Evolutionary conservation across 2,329 filamentous ascomycete species (phyloP), one percentile per base, ranked within the genome.

Genomic region (Aspergillus awamori): DNA sequence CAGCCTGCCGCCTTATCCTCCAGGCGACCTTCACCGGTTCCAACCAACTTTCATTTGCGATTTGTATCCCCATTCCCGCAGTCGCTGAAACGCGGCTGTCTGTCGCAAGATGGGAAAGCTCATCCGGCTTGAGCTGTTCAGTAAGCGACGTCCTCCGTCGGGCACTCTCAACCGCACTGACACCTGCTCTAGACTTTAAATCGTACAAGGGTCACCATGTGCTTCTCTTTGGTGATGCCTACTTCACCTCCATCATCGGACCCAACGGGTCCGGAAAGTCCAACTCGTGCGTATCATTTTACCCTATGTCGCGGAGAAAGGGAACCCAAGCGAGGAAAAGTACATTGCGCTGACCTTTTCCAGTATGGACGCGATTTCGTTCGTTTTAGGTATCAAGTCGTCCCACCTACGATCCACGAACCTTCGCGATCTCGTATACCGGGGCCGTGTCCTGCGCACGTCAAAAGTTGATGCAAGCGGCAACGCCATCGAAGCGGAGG

Each of bases 211-310:
- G 93, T 61, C 93, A 97, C 72, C 95, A 99, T 81, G 89, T 87
- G 63, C 87, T 99, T 48, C 87, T 97, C 57, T 97, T 99, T 72
- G 94, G 94, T 73, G 94, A 99, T 81, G 96, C 93, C 2, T 98
- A 97, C 80, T 99, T 99, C 79, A 99, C 95, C 53, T 99, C 95
- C 45, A 97, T 99, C 74, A 98, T 99, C 74, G 95, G 96, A 5
- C 95, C 95, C 76, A 99, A 99, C 93, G 95, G 95, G 82, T 98
- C 95, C 38, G 95, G 95, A 67, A 99, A 99, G 79, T 99, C 95
- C 20, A 99, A 99, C 77, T 97, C 93, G 91, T 94, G 80, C 75
- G 88, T 82, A 38, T 53, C 28, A 43, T 20, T 39, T 20, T 22
- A 36, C 17, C 22, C 11, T 11, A 17, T 41, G 15, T 38, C 28